Percentiles rank a stretch among this genome's conserved stretches.
phyloP scores from a whole-genome alignment of 345 rosid species.

The Hibiscus tridactylites region DNA sequence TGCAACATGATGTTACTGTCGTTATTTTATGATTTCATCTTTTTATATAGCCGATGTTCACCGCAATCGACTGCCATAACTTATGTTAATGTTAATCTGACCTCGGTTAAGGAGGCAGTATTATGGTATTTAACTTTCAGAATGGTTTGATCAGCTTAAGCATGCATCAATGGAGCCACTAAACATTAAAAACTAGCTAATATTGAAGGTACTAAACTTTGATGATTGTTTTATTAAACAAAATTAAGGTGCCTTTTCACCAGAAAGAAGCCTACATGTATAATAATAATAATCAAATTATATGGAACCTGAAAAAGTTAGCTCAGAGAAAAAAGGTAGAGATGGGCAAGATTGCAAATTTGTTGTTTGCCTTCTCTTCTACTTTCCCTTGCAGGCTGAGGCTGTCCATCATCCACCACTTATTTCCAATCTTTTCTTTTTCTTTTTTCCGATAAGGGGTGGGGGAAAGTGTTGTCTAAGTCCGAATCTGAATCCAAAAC shows the following conservation, averaged over 20 bases:
- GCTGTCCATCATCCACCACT: background rate
- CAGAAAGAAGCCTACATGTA: background rate
- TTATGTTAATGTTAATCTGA: background rate
- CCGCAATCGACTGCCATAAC: background rate
- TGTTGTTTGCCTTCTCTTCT: constrained; percentile 10
- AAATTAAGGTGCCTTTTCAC: constrained; percentile 1
- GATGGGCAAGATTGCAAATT: constrained; percentile 15
- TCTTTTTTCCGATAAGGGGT: too few relatives aligned
- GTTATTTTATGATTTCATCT: background rate
- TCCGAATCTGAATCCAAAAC: too few relatives aligned
- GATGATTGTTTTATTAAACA: background rate
- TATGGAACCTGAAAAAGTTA: background rate
- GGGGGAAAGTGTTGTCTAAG: too few relatives aligned
- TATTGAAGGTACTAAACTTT: background rate
- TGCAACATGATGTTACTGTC: background rate
- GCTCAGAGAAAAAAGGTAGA: background rate
- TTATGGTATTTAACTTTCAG: background rate
- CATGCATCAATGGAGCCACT: background rate
- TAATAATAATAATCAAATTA: background rate
- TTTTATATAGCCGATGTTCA: background rate
- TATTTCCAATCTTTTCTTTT: background rate
- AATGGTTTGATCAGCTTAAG: background rate
- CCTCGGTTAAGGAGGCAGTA: background rate
- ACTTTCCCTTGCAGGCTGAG: background rate
- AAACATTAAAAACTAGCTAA: background rate